Base-by-base conservation (phyloP, 441 rosid species). In the Erodium moschatum region DNA sequence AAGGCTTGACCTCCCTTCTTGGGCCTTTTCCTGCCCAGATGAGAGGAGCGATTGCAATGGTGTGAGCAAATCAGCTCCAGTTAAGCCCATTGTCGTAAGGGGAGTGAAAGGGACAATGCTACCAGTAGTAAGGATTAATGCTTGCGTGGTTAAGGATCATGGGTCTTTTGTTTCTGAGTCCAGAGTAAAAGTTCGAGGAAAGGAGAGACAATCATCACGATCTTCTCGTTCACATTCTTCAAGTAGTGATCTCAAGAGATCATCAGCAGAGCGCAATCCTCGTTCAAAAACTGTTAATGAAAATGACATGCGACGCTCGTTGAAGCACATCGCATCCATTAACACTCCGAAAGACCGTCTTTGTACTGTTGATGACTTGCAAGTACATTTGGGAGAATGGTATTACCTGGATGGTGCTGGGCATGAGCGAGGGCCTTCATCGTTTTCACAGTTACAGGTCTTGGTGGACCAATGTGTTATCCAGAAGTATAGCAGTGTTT, bases 101-200 rank as follows among this genome's bases (percentile, higher is more conserved):
- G 98, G 92, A 75, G 77, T 82, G 67, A 92, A 84, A 76, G 99
- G 97, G 68, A 85, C 82, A 65, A 61, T 82, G 72, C 82, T 88
- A 61, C 75, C 98, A 16, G 99, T 95, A 52, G 92, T 95, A 75
- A 89, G 91, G 86, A 88, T 95, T 73, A 95, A 95, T 81, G 91
- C 98, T 12, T 95, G 97, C 85, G 99, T 95, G 64, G 96, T 95
- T 67, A 91, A 82, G 83, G 98, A 92, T 76, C 95, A 90, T 73
- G 96, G 90, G 74, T 82, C 96, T 67, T 77, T 85, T 69, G 85
- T 92, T 82, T 89, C 94, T 64, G 99, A 88, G 69, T 56, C 88
- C 10, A 93, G 85, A 50, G 31, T 75, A 50, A 92, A 89, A 84
- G 85, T 74, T 75, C 86, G 89, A 72, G 82, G 79, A 48, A 90